Base-by-base conservation (phyloP, 2,329 filamentous ascomycete species). In the Fusarium decemcellulare region DNA sequence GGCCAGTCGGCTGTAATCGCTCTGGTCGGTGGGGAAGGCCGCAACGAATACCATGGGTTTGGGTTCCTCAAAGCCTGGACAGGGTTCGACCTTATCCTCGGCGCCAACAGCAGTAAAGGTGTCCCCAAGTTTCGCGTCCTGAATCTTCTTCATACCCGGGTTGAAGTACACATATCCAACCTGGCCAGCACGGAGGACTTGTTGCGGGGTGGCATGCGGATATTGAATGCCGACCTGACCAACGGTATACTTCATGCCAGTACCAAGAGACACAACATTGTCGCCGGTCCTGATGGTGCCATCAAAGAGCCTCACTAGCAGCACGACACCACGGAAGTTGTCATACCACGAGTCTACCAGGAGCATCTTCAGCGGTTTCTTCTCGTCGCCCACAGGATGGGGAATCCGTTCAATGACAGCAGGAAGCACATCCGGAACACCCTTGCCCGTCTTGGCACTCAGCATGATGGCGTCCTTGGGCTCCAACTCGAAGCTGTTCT, bases 11-110 rank as follows among this genome's bases (percentile, higher is more conserved):
- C 89, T 88, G 76, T 97, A 95, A 78, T 97, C 93, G 73, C 91
- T 86, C 72, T 97, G 94, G 75, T 99, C 95, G 0, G 95, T 94
- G 0, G 96, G 96, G 74, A 97, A 99, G 0, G 96, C 96, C 1
- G 95, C 95, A 5, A 99, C 96, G 73, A 99, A 99, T 6, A 99
- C 96, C 96, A 99, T 99, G 7, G 95, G 92, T 79, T 99, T 97
- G 2, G 96, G 95, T 79, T 99, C 96, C 77, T 97, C 95, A 65
- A 99, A 99, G 3, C 95, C 96, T 0, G 94, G 94, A 57, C 95
- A 91, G 12, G 93, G 90, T 78, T 95, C 87, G 3, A 99, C 94
- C 1, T 86, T 76, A 62, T 89, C 88, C 81, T 97, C 93, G 23
- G 84, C 90, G 3, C 93, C 94, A 4, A 94, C 87, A 2, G 88